Conservation (phyloP, 257 asterid species). For the Przewalskia tangutica region DNA sequence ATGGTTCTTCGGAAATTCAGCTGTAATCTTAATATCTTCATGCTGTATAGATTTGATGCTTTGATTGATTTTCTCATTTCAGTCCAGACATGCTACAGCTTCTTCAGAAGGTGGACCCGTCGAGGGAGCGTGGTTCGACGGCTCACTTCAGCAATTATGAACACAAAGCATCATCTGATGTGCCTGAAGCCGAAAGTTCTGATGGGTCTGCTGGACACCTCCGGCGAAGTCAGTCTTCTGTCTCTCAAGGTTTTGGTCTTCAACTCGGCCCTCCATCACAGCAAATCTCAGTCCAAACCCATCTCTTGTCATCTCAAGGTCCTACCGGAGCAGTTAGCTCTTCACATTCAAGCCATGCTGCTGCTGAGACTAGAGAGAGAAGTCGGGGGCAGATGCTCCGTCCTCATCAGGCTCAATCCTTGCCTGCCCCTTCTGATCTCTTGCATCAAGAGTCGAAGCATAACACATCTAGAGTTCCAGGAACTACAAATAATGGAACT, state of each 20-base stretch:
- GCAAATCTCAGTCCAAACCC: constrained; percentile 32
- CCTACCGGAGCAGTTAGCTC: constrained; percentile 22
- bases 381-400: constrained; percentile 17
- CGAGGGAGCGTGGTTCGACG: constrained; percentile 30
- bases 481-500: constrained; percentile 24
- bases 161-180: constrained; percentile 34
- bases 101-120: constrained; percentile 82
- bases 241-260: constrained; percentile 75
- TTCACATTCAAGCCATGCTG: constrained; percentile 24
- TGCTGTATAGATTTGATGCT: background rate
- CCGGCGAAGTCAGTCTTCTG: constrained; percentile 43
- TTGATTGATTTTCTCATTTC: constrained; percentile 11
- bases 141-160: constrained; percentile 36
- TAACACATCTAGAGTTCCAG: constrained; percentile 28
- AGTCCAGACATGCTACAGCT: constrained; percentile 92
- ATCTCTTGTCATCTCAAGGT: constrained; percentile 34
- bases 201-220: constrained; percentile 44
- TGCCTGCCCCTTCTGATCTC: constrained; percentile 25
- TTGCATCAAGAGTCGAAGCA: constrained; percentile 16
- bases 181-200: constrained; percentile 33
- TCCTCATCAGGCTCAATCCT: constrained; percentile 29
- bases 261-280: constrained; percentile 94
- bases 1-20: background rate
- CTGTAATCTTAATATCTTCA: background rate
- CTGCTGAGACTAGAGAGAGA: constrained; percentile 35